Evolutionary conservation across 805 yeast species (phyloP), one percentile per base, ranked within the genome.

Genomic region (Lipomyces sp.): DNA sequence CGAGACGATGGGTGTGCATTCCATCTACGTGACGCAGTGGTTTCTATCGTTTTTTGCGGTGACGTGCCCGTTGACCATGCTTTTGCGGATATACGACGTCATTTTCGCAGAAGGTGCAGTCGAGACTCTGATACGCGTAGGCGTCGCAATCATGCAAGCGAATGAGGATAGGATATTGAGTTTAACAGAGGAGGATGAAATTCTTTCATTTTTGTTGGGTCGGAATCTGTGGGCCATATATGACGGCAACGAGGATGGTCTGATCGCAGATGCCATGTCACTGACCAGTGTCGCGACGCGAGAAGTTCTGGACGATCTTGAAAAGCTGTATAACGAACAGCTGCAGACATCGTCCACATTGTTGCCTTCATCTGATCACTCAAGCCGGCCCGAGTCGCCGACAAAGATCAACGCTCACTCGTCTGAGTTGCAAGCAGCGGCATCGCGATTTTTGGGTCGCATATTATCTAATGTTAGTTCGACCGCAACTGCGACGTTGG

Each of bases 21-120:
- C 75, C 68, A 41, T 80, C 73, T 63, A 65, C 53, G 70, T 81
- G n/a, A 75, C 75, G 43, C 85, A 82, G 62, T 81, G 86, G 86
- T 80, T 83, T 73, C 63, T 81, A 42, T 77, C 83, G 0, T 75
- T 80, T 53, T 75, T 73, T 56, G 78, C 83, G 1, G 78, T 79
- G 29, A 81, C 82, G 37, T 72, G 81, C n/a, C 86, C 86, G 1
- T 73, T 68, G 65, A 72, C 50, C 59, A 79, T 68, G 71, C 72
- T 67, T 61, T 75, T 71, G 57, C 76, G 68, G 64, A 72, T 65
- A 66, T 81, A 73, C 74, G 84, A 71, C 68, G 69, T 68, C 61
- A 76, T 70, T 65, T 73, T 66, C 57, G 74, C 69, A 65, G 83
- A 73, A 77, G 86, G 71, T 24, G 75, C 66, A 64, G 77, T 82